A percentile compares a stretch with the other conserved stretches of the same genome.
phyloP scores from a whole-genome alignment of 1,139 yeast species.

The Suhomyces choctaworum region DNA sequence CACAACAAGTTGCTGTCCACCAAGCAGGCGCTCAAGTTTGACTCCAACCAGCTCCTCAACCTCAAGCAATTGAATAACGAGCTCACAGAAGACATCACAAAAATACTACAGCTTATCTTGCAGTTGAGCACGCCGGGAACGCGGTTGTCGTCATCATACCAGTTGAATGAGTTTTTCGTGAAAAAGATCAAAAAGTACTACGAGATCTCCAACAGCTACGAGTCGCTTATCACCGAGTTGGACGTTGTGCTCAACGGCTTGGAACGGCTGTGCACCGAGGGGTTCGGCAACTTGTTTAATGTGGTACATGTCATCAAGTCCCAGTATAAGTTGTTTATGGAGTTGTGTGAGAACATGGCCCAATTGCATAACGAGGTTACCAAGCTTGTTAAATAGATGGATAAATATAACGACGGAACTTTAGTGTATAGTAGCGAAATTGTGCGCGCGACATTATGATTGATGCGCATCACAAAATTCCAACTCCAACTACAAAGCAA shows the following conservation, averaged over 20 bases:
- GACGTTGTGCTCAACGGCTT: slow-evolving; percentile 49
- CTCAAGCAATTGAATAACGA: slow-evolving; percentile 53
- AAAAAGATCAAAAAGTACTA: slow-evolving; percentile 69
- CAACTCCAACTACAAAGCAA: too few species aligned
- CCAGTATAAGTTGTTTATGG: slow-evolving; percentile 86
- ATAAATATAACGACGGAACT: too few species aligned
- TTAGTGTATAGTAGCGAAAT: not conserved
- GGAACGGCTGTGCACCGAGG: slow-evolving; percentile 47
- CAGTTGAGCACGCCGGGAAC: slow-evolving; percentile 71
- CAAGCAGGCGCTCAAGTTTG: slow-evolving; percentile 61
- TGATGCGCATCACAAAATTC: not conserved
- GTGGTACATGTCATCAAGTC: slow-evolving; percentile 70
- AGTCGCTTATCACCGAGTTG: slow-evolving; percentile 71
- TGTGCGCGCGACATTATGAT: not conserved
- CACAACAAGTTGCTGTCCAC: slow-evolving; percentile 63
- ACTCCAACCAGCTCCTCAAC: slow-evolving; percentile 35
- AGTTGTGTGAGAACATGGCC: slow-evolving; percentile 85
- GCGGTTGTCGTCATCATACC: slow-evolving; percentile 55
- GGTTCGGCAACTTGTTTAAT: slow-evolving; percentile 53
- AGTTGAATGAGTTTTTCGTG: slow-evolving; percentile 47
- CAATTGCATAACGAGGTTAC: slow-evolving; percentile 75
- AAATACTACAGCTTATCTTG: slow-evolving; percentile 63
- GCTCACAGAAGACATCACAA: slow-evolving; percentile 65
- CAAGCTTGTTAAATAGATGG: slow-evolving; percentile 13
- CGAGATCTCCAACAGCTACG: slow-evolving; percentile 65